Percentiles rank a stretch among this genome's conserved stretches.
phyloP scores from a whole-genome alignment of 495 filamentous ascomycete species.

The Aspergillus cristatus region DNA sequence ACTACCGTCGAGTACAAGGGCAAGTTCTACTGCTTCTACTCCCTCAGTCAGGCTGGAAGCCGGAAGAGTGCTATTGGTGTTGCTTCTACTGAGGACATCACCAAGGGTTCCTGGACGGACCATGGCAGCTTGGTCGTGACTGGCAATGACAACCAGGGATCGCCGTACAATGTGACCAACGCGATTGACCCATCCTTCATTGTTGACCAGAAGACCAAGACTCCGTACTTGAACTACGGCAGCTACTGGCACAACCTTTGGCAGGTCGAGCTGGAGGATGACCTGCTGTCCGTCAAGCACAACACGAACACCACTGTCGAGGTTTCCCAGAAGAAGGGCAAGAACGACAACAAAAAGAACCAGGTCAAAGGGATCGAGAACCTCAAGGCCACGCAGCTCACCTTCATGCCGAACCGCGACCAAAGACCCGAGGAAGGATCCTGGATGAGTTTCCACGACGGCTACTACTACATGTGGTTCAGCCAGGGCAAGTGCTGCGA shows the following conservation, averaged over 20 bases:
- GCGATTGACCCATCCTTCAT: slow-evolving; percentile 65
- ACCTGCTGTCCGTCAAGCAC: slow-evolving; percentile 28
- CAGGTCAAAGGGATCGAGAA: background rate
- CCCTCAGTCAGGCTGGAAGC: slow-evolving; percentile 52
- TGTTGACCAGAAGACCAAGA: slow-evolving; percentile 26
- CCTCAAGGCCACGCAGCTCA: slow-evolving; percentile 42
- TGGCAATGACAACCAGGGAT: slow-evolving; percentile 27
- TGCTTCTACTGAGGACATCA: slow-evolving; percentile 50
- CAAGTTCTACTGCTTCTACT: slow-evolving; percentile 66
- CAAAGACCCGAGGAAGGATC: slow-evolving; percentile 50
- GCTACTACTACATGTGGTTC: slow-evolving; percentile 65
- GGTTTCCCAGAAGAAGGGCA: too few species aligned
- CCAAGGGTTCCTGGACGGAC: slow-evolving; percentile 48
- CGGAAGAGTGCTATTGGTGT: slow-evolving; percentile 62
- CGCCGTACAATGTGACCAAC: slow-evolving; percentile 50
- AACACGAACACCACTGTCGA: too few species aligned
- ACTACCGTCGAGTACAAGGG: slow-evolving; percentile 48
- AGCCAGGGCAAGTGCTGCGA: slow-evolving; percentile 60
- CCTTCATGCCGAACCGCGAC: slow-evolving; percentile 16
- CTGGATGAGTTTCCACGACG: slow-evolving; percentile 47
- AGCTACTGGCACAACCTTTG: slow-evolving; percentile 65
- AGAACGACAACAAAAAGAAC: too few species aligned
- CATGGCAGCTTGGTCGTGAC: slow-evolving; percentile 39
- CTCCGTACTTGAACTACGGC: slow-evolving; percentile 55
- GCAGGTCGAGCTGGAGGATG: slow-evolving; percentile 48